Evolutionary conservation across 2,329 filamentous ascomycete genomes (phyloP), one percentile per base, ranked within the genome.

Genomic region (Blastomyces gilchristii): DNA sequence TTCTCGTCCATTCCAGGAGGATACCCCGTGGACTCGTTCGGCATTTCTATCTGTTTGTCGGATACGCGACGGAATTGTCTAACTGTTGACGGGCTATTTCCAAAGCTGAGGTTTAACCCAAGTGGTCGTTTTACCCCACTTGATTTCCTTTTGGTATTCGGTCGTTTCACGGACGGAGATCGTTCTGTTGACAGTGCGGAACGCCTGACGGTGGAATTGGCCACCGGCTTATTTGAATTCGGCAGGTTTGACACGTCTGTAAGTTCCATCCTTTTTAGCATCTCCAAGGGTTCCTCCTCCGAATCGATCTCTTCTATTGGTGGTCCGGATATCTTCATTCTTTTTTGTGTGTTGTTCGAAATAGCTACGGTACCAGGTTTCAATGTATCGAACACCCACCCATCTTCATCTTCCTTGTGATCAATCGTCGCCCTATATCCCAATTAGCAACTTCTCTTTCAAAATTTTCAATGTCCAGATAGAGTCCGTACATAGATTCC

Each of bases 351-450:
- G 69, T 83, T 79, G 63, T 79, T 83, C 3, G 84, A 81, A 3
- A 79, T 82, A 41, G 87, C 80, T 65, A 79, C 75, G 0, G 89
- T 90, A 8, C 80, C 75, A 12, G 84, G 83, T 74, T 90, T 94
- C 71, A 97, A 86, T 0, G 93, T 97, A 71, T 97, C 93, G 72
- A 97, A 97, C 1, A 96, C 88, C 93, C 93, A 97, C 67, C 90
- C 92, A 67, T 96, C 91, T 18, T 89, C 82, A 5, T 91, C 87
- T 47, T 84, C 80, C 67, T 81, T 81, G 2, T 83, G 69, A 34
- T 73, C 71, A 45, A 95, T 83, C 9, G 84, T 87, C 69, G 88
- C 85, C 58, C 81, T 83, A 53, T 69, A 74, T 69, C 52, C 50
- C 5, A 47, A 52, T 58, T 53, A 65, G 58, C 52, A 34, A 11